A percentile compares a stretch with the other conserved stretches of the same genome.
These are phyloP conservation scores for Ustilago trichophora DNA, from an alignment of 1,284 basidiomycete genomes.

Conservation along the genomic window DNA sequence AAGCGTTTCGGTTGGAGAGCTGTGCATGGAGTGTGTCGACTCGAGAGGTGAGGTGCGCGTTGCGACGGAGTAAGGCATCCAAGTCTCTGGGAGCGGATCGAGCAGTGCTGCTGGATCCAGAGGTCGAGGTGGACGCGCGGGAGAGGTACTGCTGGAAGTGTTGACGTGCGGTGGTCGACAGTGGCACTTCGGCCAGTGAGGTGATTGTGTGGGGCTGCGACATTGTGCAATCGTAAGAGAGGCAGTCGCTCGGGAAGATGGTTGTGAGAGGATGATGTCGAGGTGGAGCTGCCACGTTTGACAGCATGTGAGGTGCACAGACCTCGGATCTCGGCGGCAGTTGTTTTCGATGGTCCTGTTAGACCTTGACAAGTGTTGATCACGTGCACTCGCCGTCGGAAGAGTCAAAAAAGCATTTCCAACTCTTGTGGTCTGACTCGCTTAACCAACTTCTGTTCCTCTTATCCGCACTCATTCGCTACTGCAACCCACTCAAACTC, in stretches of 20 bases:
- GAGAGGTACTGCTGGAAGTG: constrained; percentile 31
- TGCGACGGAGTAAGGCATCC: constrained; percentile 7
- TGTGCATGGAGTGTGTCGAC: constrained; percentile 14
- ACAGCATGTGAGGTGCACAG: constrained; percentile 3
- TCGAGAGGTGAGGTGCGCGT: background rate
- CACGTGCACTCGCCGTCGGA: constrained; percentile 1
- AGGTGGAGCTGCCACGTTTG: constrained; percentile 3
- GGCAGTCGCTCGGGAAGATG: background rate
- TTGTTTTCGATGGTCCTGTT: background rate
- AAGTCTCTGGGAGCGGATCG: constrained; percentile 1
- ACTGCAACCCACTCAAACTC: too few relatives aligned
- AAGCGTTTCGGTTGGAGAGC: background rate
- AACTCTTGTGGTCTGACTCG: constrained; percentile 1
- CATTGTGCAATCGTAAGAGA: background rate
- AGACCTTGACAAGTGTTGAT: background rate
- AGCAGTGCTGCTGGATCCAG: constrained; percentile 4
- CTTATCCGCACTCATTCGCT: too few relatives aligned
- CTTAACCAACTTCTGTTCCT: too few relatives aligned
- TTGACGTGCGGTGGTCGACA: constrained; percentile 15
- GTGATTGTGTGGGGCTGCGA: background rate
- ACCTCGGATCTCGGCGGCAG: constrained; percentile 8
- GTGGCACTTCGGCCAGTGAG: background rate
- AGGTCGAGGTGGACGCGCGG: constrained; percentile 3
- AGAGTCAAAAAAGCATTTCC: background rate
- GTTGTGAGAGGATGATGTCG: background rate